These are phyloP conservation scores for Paramecium tetraurelia DNA, from an alignment of 73 alveolate genomes.

Conservation along the genomic window DNA sequence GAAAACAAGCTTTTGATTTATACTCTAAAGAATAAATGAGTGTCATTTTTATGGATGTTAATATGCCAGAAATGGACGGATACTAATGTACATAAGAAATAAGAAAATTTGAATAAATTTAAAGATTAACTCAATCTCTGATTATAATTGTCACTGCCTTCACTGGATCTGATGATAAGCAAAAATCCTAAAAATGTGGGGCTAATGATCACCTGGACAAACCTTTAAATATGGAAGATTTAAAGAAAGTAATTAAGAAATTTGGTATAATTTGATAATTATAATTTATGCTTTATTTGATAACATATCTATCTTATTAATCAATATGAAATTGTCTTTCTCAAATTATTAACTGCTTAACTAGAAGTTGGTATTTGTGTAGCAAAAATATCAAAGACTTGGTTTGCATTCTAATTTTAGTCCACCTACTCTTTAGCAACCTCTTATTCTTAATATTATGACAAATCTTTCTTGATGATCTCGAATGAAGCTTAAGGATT, in stretches of 20 bases:
- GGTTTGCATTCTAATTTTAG: neutral
- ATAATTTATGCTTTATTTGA: neutral
- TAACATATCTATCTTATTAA: neutral
- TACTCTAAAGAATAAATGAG: constrained; percentile 1
- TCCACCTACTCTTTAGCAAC: neutral
- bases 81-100: constrained; percentile 54
- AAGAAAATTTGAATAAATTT: constrained; percentile 18
- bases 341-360: neutral
- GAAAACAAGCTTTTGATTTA: constrained; percentile 52
- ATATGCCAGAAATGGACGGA: constrained; percentile 65
- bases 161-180: constrained; percentile 42
- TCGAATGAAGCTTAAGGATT: neutral
- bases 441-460: neutral
- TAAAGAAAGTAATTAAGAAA: constrained; percentile 19
- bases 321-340: neutral
- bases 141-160: constrained; percentile 55
- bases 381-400: neutral
- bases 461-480: neutral
- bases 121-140: neutral
- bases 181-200: constrained; percentile 50
- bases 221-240: constrained; percentile 51
- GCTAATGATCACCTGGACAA: constrained; percentile 58
- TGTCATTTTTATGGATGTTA: constrained; percentile 49
- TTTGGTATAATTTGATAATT: neutral
- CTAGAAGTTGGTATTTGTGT: neutral